These are phyloP conservation scores for Oidiodendron maius DNA, from an alignment of 495 filamentous ascomycete species.

Conservation along the genomic window DNA sequence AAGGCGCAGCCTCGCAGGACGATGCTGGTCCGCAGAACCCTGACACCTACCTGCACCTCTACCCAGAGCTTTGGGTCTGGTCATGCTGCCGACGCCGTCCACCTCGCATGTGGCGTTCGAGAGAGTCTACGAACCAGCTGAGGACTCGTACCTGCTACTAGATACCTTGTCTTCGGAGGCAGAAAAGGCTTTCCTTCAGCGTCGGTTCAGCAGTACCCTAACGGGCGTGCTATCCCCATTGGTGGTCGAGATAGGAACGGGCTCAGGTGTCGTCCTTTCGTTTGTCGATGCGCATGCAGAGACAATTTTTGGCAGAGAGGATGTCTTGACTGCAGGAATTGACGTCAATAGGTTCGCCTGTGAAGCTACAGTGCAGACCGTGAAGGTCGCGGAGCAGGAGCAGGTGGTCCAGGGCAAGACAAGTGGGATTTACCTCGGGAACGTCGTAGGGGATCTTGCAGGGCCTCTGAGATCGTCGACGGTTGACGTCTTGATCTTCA, in stretches of 20 bases:
- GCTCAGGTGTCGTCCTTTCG: constrained; percentile 84
- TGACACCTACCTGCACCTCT: neutral
- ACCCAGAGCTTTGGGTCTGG: neutral
- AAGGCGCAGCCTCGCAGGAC: constrained; percentile 15
- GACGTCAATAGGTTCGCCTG: constrained; percentile 81
- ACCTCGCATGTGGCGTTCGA: constrained; percentile 84
- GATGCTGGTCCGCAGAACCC: too few relatives aligned
- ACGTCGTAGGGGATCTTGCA: constrained; percentile 60
- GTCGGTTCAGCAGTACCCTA: constrained; percentile 44
- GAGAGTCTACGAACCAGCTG: constrained; percentile 86
- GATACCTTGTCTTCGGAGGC: constrained; percentile 76
- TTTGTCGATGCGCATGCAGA: constrained; percentile 74
- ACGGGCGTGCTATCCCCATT: constrained; percentile 45
- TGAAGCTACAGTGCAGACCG: constrained; percentile 14
- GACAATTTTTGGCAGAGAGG: constrained; percentile 62
- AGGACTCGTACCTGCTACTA: constrained; percentile 91
- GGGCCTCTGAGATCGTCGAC: constrained; percentile 43
- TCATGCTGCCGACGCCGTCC: constrained; percentile 86
- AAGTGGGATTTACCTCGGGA: constrained; percentile 46
- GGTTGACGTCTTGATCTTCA: constrained; percentile 88
- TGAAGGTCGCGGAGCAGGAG: constrained; percentile 27
- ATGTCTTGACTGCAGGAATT: constrained; percentile 65
- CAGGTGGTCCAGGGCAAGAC: constrained; percentile 45
- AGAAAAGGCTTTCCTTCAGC: constrained; percentile 66
- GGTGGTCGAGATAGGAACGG: constrained; percentile 81